phyloP scores from a whole-genome alignment of 2,329 filamentous ascomycete genomes.

The Myriosclerotinia duriaeana region DNA sequence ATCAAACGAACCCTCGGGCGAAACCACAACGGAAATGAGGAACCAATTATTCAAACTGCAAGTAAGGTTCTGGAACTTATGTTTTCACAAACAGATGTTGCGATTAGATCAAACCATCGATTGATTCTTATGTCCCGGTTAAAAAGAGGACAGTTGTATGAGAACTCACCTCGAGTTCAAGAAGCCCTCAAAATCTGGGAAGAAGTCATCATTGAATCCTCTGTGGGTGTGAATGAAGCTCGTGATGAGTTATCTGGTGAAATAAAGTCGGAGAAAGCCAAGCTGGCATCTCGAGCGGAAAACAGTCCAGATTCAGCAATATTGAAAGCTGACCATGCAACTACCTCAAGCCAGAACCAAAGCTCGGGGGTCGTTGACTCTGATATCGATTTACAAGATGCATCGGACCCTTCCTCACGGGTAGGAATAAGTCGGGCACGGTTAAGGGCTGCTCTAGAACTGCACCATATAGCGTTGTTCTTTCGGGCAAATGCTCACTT shows the following conservation, averaged over 20 bases:
- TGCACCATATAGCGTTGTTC: conserved; percentile 80
- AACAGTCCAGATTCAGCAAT: background rate
- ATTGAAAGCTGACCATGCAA: background rate
- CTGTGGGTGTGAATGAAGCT: conserved; percentile 58
- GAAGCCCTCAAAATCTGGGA: conserved; percentile 72
- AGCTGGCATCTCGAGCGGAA: background rate
- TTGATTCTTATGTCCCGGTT: conserved; percentile 62
- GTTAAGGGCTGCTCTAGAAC: conserved; percentile 70
- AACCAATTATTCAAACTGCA: conserved; percentile 70
- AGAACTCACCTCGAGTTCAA: conserved; percentile 66
- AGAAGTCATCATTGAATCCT: conserved; percentile 52
- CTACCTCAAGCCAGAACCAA: background rate
- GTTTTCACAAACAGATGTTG: conserved; percentile 78
- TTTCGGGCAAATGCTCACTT: conserved; percentile 82
- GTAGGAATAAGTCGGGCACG: conserved; percentile 61
- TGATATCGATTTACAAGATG: conserved; percentile 32
- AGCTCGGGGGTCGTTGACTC: background rate
- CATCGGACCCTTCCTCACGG: conserved; percentile 41
- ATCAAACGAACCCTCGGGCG: conserved; percentile 54
- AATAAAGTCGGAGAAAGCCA: conserved; percentile 25
- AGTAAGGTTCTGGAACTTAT: conserved; percentile 85
- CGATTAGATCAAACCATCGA: conserved; percentile 68
- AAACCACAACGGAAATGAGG: conserved; percentile 55
- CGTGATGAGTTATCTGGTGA: conserved; percentile 60
- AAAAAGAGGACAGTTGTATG: conserved; percentile 72